Evolutionary conservation across 805 yeast genomes (phyloP).

Genomic region (Naumovozyma baii): DNA sequence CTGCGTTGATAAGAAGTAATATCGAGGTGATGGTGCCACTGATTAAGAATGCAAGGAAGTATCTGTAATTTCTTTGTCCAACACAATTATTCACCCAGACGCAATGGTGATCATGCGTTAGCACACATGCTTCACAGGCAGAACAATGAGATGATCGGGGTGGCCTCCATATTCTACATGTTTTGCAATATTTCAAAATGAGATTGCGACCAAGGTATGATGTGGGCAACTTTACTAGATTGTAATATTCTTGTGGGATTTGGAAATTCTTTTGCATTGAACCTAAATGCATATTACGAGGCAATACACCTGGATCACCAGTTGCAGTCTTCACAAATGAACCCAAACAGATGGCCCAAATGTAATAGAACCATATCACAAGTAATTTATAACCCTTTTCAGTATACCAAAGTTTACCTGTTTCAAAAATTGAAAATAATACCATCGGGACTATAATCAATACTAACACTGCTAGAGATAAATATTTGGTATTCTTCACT

Average conservation of each 20-base stretch:
- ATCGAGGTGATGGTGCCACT: conserved; percentile 28
- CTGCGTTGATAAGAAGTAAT: conserved; percentile 17
- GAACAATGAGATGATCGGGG: conserved; percentile 71
- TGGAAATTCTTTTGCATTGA: conserved; percentile 26
- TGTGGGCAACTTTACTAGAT: conserved; percentile 41
- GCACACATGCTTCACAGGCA: conserved; percentile 54
- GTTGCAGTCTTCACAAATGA: conserved; percentile 47
- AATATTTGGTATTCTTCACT: conserved; percentile 32
- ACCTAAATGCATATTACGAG: conserved; percentile 54
- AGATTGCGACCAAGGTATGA: conserved; percentile 6
- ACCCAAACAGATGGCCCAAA: conserved; percentile 41
- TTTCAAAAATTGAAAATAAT: conserved; percentile 44
- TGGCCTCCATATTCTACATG: conserved; percentile 68
- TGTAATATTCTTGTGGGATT: conserved; percentile 51
- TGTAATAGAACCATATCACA: conserved; percentile 48
- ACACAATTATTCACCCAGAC: conserved; percentile 64
- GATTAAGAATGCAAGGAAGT: conserved; percentile 44
- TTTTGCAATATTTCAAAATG: conserved; percentile 48
- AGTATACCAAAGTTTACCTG: conserved; percentile 20
- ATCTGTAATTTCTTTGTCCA: conserved; percentile 62
- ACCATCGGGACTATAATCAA: conserved; percentile 39
- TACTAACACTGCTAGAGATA: conserved; percentile 31
- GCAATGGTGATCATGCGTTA: conserved; percentile 62
- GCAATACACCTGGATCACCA: conserved; percentile 63
- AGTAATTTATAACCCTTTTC: conserved; percentile 14